Evolutionary conservation across 257 asterid genomes (phyloP).

Genomic region (Nemophila menziesii): DNA sequence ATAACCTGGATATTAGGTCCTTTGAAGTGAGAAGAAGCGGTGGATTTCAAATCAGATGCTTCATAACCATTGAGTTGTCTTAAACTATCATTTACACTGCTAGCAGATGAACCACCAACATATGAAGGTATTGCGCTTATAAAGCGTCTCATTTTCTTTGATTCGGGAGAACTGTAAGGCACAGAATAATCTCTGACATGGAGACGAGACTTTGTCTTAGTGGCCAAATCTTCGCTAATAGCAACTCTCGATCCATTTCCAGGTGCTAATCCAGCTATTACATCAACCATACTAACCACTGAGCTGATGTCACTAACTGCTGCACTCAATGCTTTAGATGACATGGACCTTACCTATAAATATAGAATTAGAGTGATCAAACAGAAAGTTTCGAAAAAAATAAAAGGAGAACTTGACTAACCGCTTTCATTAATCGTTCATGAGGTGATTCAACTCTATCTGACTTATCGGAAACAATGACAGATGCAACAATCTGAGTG

Average conservation of each 20-base stretch:
- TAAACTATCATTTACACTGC: constrained; percentile 49
- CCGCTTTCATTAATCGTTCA: constrained; percentile 61
- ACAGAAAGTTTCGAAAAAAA: background rate
- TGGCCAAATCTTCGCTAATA: constrained; percentile 74
- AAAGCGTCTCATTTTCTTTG: constrained; percentile 63
- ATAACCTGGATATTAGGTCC: constrained; percentile 46
- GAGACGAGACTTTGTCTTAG: constrained; percentile 66
- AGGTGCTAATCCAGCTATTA: constrained; percentile 83
- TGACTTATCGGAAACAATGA: constrained; percentile 44
- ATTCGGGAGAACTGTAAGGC: constrained; percentile 52
- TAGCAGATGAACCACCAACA: constrained; percentile 58
- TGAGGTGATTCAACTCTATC: constrained; percentile 50
- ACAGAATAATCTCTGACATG: constrained; percentile 57
- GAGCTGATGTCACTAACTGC: constrained; percentile 66
- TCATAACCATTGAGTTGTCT: constrained; percentile 47
- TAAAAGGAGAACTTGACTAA: constrained; percentile 14
- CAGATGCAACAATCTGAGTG: constrained; percentile 38
- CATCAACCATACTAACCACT: constrained; percentile 67
- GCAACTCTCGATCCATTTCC: constrained; percentile 85
- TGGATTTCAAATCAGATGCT: constrained; percentile 62
- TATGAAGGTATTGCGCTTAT: constrained; percentile 30
- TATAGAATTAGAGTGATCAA: background rate
- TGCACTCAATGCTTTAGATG: constrained; percentile 53
- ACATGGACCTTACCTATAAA: constrained; percentile 47
- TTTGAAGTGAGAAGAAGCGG: constrained; percentile 45